Evolutionary conservation across 1,284 basidiomycete species (phyloP), one percentile per base, ranked within the genome.

Genomic region (Leccinum angustisporum): DNA sequence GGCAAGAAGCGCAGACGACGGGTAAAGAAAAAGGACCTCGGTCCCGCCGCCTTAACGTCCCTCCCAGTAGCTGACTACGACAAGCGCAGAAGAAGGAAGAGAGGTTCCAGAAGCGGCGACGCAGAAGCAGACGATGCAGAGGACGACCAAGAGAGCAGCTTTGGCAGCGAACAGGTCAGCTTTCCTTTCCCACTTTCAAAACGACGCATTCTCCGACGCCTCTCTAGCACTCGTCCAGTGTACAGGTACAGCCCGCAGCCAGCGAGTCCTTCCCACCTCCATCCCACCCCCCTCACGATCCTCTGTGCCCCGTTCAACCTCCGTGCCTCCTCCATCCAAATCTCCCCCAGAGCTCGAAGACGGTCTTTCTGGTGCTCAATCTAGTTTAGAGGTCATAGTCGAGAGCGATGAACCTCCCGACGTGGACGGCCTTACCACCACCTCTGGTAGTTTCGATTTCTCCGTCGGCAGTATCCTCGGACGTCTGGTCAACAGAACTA

Each of bases 51-150:
- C 36, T 73, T 90, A 63, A 86, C 83, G n/a, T 81, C 80, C 11
- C 77, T 92, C 2, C 90, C 90, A 6, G 81, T 86, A 36, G 80
- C 87, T 18, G 78, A 80, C 9, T 83, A 86, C 61, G 86, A 87
- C 60, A 85, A 81, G 68, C 75, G 77, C 63, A 78, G 77, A 70
- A 79, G 75, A 73, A 85, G 77, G 72, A 83, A 77, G 62, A 75
- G 65, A 38, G 77, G 78, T 16, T 75, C 73, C 36, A 77, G 67
- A 31, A 70, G 63, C 5, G 73, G 66, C 34, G 75, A 76, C 13
- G 68, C 67, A 36, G 76, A 68, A 16, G 38, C 48, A 18, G 70
- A 75, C 25, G 72, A 64, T 18, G 71, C 63, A 31, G 68, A 70
- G 21, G 76, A 70, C 4, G 75, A 72, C 57, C 69, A 68, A 31